phyloP scores from a whole-genome alignment of 2,329 filamentous ascomycete species.

The Neopestalotiopsis rosae region DNA sequence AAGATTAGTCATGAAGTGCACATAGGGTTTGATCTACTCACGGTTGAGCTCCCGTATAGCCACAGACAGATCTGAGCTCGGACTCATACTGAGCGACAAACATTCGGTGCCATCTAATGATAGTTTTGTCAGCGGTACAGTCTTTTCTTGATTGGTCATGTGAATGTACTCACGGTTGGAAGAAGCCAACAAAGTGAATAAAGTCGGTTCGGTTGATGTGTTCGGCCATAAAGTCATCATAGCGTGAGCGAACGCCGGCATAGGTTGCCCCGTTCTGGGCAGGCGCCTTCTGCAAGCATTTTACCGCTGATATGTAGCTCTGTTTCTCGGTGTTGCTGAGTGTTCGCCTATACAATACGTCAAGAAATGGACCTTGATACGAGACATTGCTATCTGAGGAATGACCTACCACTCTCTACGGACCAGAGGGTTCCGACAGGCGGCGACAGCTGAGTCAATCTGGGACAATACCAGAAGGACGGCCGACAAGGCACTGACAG shows the following conservation, averaged over 20 bases:
- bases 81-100: constrained; percentile 24
- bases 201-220: constrained; percentile 44
- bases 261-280: constrained; percentile 33
- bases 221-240: constrained; percentile 49
- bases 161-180: constrained; percentile 10
- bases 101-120: constrained; percentile 24
- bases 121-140: background rate
- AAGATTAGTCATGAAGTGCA: background rate
- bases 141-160: background rate
- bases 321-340: constrained; percentile 30
- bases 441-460: background rate
- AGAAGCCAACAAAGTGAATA: constrained; percentile 38
- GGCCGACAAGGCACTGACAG: background rate
- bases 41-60: constrained; percentile 22
- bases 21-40: background rate
- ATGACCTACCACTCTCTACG: constrained; percentile 13
- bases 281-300: constrained; percentile 42
- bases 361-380: background rate
- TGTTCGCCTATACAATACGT: constrained; percentile 13
- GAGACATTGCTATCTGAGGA: background rate
- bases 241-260: constrained; percentile 44
- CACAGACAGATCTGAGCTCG: constrained; percentile 20
- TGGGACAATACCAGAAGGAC: constrained; percentile 11
- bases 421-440: constrained; percentile 14
- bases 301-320: constrained; percentile 44